phyloP scores from a whole-genome alignment of 352 stramenopile species.

The Pythium periplocum region DNA sequence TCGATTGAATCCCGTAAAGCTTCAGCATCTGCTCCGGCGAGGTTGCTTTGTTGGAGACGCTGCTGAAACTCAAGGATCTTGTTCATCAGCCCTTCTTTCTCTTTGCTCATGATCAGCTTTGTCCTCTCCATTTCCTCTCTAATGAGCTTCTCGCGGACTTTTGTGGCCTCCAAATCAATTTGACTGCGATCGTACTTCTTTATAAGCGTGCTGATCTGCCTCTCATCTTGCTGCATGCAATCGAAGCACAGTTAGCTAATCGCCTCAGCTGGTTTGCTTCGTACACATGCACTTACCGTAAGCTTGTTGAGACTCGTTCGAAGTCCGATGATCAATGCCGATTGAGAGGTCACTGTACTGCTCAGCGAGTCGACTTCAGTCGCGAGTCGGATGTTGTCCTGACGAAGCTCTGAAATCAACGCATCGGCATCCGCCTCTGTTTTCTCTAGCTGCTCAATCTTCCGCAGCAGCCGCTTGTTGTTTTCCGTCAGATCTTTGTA shows the following conservation, averaged over 20 bases:
- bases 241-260: background rate
- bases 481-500: constrained; percentile 57
- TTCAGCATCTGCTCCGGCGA: constrained; percentile 20
- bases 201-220: constrained; percentile 30
- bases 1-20: constrained; percentile 29
- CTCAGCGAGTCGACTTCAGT: constrained; percentile 35
- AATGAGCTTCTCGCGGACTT: constrained; percentile 43
- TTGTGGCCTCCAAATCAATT: constrained; percentile 39
- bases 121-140: constrained; percentile 46
- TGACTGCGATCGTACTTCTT: constrained; percentile 48
- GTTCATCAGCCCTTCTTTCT: constrained; percentile 47
- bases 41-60: constrained; percentile 31
- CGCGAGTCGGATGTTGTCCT: constrained; percentile 37
- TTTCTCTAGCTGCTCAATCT: constrained; percentile 61
- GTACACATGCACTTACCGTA: constrained; percentile 35
- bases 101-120: constrained; percentile 30
- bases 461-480: constrained; percentile 62
- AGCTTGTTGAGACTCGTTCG: constrained; percentile 46
- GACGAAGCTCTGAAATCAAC: constrained; percentile 26
- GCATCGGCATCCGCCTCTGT: constrained; percentile 31
- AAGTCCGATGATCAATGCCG: constrained; percentile 49
- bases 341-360: constrained; percentile 51
- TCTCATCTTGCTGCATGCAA: constrained; percentile 34
- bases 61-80: constrained; percentile 60
- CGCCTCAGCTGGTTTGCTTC: background rate